Percentiles rank a stretch among this genome's conserved stretches.
phyloP scores from a whole-genome alignment of 164 flowering plant genomes.

The Piper betle region DNA sequence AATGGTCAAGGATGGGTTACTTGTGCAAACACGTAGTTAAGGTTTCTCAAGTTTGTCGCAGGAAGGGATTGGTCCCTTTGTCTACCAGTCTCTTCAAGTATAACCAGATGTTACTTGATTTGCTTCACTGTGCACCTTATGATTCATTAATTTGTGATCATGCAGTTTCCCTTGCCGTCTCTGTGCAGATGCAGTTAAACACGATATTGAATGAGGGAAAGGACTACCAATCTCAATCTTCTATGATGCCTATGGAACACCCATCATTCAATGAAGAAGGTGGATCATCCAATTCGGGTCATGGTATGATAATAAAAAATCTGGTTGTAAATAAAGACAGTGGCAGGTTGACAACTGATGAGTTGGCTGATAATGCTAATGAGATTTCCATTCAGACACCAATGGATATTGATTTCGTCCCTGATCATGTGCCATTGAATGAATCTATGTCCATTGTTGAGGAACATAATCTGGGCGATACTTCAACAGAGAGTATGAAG shows the following conservation, averaged over 20 bases:
- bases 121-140: conserved; percentile 57
- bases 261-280: background rate
- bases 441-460: no score
- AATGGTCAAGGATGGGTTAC: conserved; percentile 70
- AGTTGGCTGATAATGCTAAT: background rate
- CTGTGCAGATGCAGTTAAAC: conserved; percentile 46
- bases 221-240: conserved; percentile 1
- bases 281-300: conserved; percentile 2
- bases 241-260: conserved; percentile 5
- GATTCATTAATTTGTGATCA: conserved; percentile 89
- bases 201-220: conserved; percentile 16
- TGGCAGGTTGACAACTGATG: background rate
- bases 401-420: no score
- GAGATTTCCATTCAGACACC: background rate
- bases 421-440: no score
- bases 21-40: conserved; percentile 79
- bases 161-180: conserved; percentile 66
- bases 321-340: conserved; percentile 7
- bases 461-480: no score
- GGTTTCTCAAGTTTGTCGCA: conserved; percentile 32
- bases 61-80: conserved; percentile 26
- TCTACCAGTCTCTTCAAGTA: conserved; percentile 62
- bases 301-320: background rate
- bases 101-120: conserved; percentile 37
- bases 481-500: no score